Percentiles rank a stretch among this genome's conserved stretches.
Conservation (phyloP, 257 asterid genomes). For the Linaria vulgaris region DNA sequence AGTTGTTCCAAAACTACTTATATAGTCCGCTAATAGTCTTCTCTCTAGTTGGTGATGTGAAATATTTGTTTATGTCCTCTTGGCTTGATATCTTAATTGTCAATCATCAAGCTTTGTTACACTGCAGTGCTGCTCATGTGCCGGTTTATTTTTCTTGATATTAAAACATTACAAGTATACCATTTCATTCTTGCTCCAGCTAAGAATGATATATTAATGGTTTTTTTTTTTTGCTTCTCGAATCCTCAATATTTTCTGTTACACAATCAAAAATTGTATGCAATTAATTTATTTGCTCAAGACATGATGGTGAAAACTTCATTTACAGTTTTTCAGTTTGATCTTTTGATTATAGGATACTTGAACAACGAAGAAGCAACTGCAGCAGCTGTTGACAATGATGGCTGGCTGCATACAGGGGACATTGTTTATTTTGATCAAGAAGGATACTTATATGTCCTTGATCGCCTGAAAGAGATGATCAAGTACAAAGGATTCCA, state of each 20-base stretch:
- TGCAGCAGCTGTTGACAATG: constrained; percentile 48
- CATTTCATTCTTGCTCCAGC: neutral
- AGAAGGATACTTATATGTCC: constrained; percentile 65
- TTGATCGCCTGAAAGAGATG: constrained; percentile 81
- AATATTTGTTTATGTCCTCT: neutral
- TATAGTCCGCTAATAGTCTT: neutral
- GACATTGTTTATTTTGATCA: constrained; percentile 76
- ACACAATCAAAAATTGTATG: too few relatives aligned
- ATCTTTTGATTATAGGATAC: constrained; percentile 49
- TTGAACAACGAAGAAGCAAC: constrained; percentile 64
- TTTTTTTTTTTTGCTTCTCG: neutral
- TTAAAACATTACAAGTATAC: neutral
- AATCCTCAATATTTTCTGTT: too few relatives aligned
- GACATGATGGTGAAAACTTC: too few relatives aligned
- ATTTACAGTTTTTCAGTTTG: constrained; percentile 11
- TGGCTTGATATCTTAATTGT: neutral
- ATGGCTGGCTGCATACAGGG: constrained; percentile 88
- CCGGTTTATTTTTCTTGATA: neutral
- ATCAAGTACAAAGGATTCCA: constrained; percentile 92
- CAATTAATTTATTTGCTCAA: too few relatives aligned
- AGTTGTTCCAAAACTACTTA: neutral
- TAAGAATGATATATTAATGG: too few relatives aligned
- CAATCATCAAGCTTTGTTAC: neutral
- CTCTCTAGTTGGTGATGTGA: neutral
- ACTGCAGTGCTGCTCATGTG: neutral